phyloP scores from a whole-genome alignment of 2,329 filamentous ascomycete species.

The Trichoderma koningiopsis region DNA sequence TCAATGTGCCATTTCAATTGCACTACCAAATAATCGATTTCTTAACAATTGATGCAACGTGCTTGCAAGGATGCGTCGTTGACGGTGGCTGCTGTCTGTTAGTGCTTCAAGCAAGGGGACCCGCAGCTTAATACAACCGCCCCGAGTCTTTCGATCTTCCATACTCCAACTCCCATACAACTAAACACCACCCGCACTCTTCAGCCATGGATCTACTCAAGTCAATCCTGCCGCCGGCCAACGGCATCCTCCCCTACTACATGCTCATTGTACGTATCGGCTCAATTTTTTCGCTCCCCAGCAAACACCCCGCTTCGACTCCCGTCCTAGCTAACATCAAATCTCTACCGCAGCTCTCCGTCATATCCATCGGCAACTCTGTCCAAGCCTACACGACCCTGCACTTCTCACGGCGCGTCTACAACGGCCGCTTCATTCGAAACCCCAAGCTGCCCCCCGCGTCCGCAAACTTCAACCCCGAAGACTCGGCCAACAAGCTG shows the following conservation, averaged over 20 bases:
- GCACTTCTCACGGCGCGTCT: constrained; percentile 83
- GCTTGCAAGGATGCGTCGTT: neutral
- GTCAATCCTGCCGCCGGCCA: constrained; percentile 49
- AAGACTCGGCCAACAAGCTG: constrained; percentile 57
- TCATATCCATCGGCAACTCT: constrained; percentile 81
- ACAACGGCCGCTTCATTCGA: constrained; percentile 65
- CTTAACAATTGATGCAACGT: neutral
- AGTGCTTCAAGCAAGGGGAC: neutral
- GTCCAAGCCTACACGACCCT: constrained; percentile 81
- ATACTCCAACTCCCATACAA: neutral
- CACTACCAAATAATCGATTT: too few relatives aligned
- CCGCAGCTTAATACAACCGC: neutral
- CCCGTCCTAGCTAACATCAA: neutral
- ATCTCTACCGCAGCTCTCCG: constrained; percentile 63
- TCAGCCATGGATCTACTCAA: constrained; percentile 49
- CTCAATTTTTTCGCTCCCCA: neutral
- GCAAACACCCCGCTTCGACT: neutral
- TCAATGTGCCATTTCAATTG: neutral
- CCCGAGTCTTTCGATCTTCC: neutral
- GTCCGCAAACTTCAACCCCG: constrained; percentile 49
- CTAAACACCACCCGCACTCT: neutral
- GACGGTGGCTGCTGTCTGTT: neutral
- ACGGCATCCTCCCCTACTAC: constrained; percentile 61
- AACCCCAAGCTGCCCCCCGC: constrained; percentile 50
- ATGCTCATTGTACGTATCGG: constrained; percentile 53